Evolutionary conservation across 2,329 filamentous ascomycete genomes (phyloP), one percentile per base, ranked within the genome.

Genomic region (Xylariaceae sp.): DNA sequence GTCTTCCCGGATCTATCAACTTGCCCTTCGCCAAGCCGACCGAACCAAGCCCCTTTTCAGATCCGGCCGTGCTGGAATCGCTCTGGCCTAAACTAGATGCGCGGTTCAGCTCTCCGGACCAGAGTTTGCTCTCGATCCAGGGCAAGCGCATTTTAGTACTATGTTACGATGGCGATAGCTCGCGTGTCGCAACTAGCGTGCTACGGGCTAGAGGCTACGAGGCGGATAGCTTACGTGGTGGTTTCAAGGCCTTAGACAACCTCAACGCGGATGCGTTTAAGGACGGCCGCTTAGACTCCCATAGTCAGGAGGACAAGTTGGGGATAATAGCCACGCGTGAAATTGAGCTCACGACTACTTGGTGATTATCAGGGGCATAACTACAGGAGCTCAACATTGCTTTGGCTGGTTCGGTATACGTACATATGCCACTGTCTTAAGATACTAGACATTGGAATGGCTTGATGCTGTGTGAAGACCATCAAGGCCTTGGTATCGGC

Each of bases 101-200:
- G 2, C 65, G 73, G 1, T 81, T 83, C 66, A 68, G 63, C 6
- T 48, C 68, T 1, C 62, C 67, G 0, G 48, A 56, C 9, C 43
- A 57, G 12, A 61, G 67, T 1, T 12, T 72, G 0, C 19, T 60
- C 20, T 54, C 67, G 9, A 54, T 77, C 1, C 43, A 56, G 6
- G 69, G 61, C 3, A 74, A 72, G 52, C 72, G 73, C 5, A 65
- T 81, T 12, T 62, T 84, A 10, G 62, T 83, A 9, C 65, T 81
- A 9, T 84, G 81, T 64, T 83, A 84, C 49, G 72, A 81, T 45
- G 82, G 82, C 2, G 80, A 85, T 54, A 80, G 77, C 26, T 74
- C 81, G 3, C 74, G 82, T 0, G 75, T 85, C 4, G 82, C 81
- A 2, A 79, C 79, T 2, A 83, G 80, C 50, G 75, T 85, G 2